A percentile compares a stretch with the other conserved stretches of the same genome.
Evolutionary conservation across 2,329 filamentous ascomycete species (phyloP).

Genomic region (Fusarium annulatum): DNA sequence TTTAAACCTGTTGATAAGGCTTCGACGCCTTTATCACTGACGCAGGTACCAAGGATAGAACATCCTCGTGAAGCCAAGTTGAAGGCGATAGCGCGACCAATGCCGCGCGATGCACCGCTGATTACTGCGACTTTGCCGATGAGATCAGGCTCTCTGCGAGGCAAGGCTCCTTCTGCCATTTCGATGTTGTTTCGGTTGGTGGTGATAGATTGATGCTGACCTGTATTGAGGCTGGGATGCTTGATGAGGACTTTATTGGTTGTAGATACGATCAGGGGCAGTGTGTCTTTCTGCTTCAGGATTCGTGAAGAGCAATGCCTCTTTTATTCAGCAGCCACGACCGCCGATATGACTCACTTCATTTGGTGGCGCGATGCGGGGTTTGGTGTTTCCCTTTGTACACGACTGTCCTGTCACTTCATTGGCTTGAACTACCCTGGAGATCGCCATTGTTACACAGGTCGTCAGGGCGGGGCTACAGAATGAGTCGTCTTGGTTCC

Average conservation of each 20-base stretch:
- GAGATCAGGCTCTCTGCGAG: conserved; percentile 26
- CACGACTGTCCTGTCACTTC: not conserved
- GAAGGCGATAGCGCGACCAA: conserved; percentile 44
- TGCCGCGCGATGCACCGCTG: conserved; percentile 39
- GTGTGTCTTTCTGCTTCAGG: fast-evolving
- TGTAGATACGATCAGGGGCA: fast-evolving
- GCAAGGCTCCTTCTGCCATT: not conserved
- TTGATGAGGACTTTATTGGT: fast-evolving
- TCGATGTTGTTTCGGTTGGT: fast-evolving
- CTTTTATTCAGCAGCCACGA: not conserved
- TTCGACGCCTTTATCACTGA: conserved; percentile 28
- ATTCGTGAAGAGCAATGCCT: fast-evolving
- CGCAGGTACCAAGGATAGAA: conserved; percentile 49
- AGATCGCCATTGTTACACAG: not conserved
- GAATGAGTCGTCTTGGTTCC: not conserved
- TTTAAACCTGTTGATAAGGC: conserved; percentile 36
- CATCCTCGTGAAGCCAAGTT: conserved; percentile 46
- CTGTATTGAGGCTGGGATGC: fast-evolving
- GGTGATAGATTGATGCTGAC: fast-evolving
- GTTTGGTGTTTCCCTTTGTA: not conserved
- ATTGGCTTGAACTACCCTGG: not conserved
- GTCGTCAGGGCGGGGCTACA: not conserved
- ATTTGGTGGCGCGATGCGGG: not conserved
- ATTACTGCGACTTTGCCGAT: conserved; percentile 32
- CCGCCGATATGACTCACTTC: not conserved